Evolutionary conservation across 2,329 filamentous ascomycete genomes (phyloP), one percentile per base, ranked within the genome.

Genomic region (Penicillium rolfsii): DNA sequence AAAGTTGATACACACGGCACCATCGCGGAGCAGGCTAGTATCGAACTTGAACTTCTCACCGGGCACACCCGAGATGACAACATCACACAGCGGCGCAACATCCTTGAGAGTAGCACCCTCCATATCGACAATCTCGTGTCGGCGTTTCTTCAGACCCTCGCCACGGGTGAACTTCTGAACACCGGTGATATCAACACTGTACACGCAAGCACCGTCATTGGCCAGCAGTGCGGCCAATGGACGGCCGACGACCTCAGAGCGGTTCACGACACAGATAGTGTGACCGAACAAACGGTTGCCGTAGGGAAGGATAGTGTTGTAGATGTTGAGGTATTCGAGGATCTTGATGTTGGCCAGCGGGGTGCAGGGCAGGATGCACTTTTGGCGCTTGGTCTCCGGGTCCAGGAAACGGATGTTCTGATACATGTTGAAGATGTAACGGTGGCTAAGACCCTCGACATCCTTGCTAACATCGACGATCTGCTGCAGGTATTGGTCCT

Each of bases 341-440:
- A 98, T 96, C 84, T 99, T 99, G 82, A 98, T 91, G 62, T 97
- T 90, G 28, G 95, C 95, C 26, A 99, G 85, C 16, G 95, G 95
- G 2, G 95, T 99, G 83, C 95, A 99, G 5, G 95, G 95, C 55
- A 99, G 82, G 67, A 98, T 91, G 52, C 90, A 96, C 82, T 99
- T 98, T 77, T 91, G 91, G 4, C 89, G 89, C 64, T 76, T 73
- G 46, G 73, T 75, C 36, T 74, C 71, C 26, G 88, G 82, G 78
- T 99, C 95, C 59, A 99, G 84, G 82, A 93, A 98, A 67, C 95
- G 91, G 71, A 96, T 87, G 81, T 99, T 99, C 83, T 97, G 91
- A 81, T 98, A 99, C 93, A 99, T 97, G 85, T 99, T 99, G 86
- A 94, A 93, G 73, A 98, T 90, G 80, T 98, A 93, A 74, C 89